Base-by-base conservation (phyloP, 139 green algal species). In the Chloropicon primus region DNA sequence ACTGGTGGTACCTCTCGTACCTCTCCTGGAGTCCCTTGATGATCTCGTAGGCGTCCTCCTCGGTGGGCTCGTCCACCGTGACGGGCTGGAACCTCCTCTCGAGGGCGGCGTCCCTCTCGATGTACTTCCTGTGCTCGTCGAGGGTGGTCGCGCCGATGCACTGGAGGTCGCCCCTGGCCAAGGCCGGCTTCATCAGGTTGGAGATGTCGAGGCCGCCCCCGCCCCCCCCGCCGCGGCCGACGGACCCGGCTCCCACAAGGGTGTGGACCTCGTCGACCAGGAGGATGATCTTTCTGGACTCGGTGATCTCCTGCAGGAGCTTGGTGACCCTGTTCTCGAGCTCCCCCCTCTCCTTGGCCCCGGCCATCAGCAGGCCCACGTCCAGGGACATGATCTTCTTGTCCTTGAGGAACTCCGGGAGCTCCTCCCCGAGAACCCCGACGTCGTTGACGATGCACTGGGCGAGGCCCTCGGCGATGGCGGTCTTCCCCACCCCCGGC, bases 41-140 rank as follows among this genome's bases (percentile, higher is more conserved):
- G 41, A 62, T 62, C 73, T 76, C 21, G 73, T 24, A 54, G 10
- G 73, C 73, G 25, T 76, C 73, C 24, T 27, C 28, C 5, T 27
- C 28, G 2, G 72, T 90, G 2, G 94, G 92, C 86, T 97, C 92
- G 0, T 88, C 77, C 24, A 98, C 87, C 0, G 88, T 82, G 29
- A 98, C 86, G 1, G 94, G 93, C 85, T 99, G 95, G 84, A 99
- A 99, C 54, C 95, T 90, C 23, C 95, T 85, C 81, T 96, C 90
- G 71, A 99, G 88, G 2, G 95, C 94, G 21, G 91, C 79, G 77
- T 99, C 95, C n/a, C 87, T 88, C 87, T 99, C 93, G 79, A 99
- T 93, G 87, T 99, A 88, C 85, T 92, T 92, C 54, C 90, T 83
- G 81, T 92, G 86, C 82, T 97, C 92, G 74, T 90, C 87, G 76